These are phyloP conservation scores for Solanum hybrid DNA, from an alignment of 305 asterid genomes.

Conservation along the genomic window DNA sequence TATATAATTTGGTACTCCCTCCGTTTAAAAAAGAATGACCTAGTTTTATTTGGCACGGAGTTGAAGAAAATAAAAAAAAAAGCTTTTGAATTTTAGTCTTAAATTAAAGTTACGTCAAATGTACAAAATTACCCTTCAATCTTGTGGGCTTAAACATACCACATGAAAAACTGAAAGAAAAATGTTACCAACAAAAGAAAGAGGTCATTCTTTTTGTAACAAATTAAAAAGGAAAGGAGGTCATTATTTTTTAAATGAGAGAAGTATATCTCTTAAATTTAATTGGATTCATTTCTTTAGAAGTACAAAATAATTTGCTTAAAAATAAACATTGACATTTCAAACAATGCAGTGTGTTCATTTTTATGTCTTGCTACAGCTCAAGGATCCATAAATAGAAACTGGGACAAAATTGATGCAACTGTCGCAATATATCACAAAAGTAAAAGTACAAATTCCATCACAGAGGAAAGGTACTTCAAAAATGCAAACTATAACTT, in stretches of 20 bases:
- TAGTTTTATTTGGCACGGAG: no score
- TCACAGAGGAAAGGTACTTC: neutral
- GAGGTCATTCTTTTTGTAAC: no score
- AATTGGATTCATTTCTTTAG: neutral
- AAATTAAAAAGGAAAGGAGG: no score
- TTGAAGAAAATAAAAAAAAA: no score
- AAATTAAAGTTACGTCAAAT: no score
- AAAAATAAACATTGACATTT: neutral
- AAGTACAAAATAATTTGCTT: neutral
- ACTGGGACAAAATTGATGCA: neutral
- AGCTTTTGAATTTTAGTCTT: no score
- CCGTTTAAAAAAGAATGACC: no score
- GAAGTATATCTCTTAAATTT: neutral
- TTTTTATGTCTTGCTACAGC: neutral
- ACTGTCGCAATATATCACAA: neutral
- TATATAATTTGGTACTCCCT: no score
- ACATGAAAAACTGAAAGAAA: no score
- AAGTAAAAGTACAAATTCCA: neutral
- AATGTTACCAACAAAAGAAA: no score
- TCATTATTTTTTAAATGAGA: no score
- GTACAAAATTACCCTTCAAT: no score
- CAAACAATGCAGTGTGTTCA: neutral
- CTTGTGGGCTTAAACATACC: fast-evolving
- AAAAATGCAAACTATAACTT: neutral
- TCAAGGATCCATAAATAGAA: neutral